Conservation (phyloP, 495 filamentous ascomycete genomes). For the Thermochaetoides thermophila region DNA sequence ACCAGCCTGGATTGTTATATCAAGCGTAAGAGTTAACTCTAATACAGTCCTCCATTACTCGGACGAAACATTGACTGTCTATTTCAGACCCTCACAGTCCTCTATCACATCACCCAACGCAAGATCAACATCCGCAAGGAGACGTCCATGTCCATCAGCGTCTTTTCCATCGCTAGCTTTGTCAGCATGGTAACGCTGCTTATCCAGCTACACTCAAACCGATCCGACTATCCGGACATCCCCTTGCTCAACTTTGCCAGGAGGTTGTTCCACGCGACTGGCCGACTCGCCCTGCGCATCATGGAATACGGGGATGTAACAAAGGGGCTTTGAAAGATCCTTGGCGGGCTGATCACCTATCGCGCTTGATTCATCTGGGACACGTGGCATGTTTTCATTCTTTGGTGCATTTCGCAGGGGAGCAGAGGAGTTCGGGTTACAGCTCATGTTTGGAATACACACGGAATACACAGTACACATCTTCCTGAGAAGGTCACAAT, state of each 20-base stretch:
- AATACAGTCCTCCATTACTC: not conserved
- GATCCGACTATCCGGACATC: slow-evolving; percentile 47
- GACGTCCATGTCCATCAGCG: slow-evolving; percentile 59
- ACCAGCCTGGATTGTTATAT: slow-evolving; percentile 75
- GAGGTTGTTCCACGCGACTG: slow-evolving; percentile 25
- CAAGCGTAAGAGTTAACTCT: slow-evolving; percentile 39
- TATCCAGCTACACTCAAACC: slow-evolving; percentile 50
- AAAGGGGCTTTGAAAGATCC: slow-evolving; percentile 10
- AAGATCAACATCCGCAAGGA: slow-evolving; percentile 71
- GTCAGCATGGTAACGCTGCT: slow-evolving; percentile 59
- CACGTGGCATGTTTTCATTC: too few relatives aligned
- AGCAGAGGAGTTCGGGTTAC: too few relatives aligned
- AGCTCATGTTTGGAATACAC: too few relatives aligned
- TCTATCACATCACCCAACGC: slow-evolving; percentile 71
- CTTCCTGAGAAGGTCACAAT: too few relatives aligned
- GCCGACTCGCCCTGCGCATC: slow-evolving; percentile 10
- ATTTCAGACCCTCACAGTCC: slow-evolving; percentile 53
- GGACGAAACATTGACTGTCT: too few relatives aligned
- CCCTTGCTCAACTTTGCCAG: slow-evolving; percentile 43
- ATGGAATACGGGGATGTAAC: slow-evolving; percentile 19
- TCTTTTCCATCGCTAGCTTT: slow-evolving; percentile 63
- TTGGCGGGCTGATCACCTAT: too few relatives aligned
- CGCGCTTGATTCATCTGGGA: too few relatives aligned
- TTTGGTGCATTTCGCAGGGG: too few relatives aligned
- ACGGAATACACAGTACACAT: too few relatives aligned